These are phyloP conservation scores for Larix kaempferi DNA, from an alignment of 75 land plant species.

Conservation along the genomic window DNA sequence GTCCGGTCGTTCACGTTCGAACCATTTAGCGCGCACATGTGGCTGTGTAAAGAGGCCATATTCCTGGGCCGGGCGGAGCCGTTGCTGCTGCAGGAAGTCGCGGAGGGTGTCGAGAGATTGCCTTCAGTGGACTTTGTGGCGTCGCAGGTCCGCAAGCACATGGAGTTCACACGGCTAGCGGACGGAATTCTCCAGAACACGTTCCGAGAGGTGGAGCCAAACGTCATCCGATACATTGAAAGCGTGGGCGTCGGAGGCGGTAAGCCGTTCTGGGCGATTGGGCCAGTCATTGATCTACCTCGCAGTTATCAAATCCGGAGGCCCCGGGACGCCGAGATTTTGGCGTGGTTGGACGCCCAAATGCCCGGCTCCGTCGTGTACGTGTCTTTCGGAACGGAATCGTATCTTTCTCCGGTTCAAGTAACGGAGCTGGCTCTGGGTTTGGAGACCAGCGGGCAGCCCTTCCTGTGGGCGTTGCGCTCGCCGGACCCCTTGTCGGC, in stretches of 20 bases:
- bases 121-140: no score
- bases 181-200: no score
- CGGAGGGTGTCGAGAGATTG: no score
- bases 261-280: slow-evolving; percentile 23
- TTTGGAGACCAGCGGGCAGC: slow-evolving; percentile 29
- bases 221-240: no score
- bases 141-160: no score
- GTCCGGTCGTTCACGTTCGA: no score
- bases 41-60: no score
- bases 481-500: background rate
- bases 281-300: slow-evolving; percentile 9
- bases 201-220: no score
- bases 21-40: no score
- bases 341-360: slow-evolving; percentile 43
- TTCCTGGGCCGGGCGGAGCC: no score
- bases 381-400: slow-evolving; percentile 47
- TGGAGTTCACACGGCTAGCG: no score
- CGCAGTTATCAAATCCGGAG: background rate
- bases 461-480: slow-evolving; percentile 36
- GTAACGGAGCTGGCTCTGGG: slow-evolving; percentile 40
- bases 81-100: no score
- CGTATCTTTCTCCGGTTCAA: slow-evolving; percentile 23
- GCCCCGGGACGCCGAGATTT: slow-evolving; percentile 3
- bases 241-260: background rate
- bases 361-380: slow-evolving; percentile 31